Conservation (phyloP, 805 yeast genomes). For the Yarrowia sp. region DNA sequence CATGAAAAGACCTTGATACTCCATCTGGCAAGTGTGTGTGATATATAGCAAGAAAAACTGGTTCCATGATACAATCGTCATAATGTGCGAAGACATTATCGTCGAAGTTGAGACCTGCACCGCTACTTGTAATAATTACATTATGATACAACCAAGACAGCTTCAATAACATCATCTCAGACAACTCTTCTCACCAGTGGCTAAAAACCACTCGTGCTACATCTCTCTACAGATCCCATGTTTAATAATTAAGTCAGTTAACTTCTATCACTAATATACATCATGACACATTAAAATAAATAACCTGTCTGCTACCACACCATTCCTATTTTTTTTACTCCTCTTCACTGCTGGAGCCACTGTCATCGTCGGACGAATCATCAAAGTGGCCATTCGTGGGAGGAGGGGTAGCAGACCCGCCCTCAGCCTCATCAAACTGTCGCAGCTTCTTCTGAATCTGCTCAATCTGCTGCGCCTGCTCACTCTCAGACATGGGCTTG, state of each 20-base stretch:
- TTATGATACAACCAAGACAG: too few species aligned
- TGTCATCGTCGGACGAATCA: constrained; percentile 44
- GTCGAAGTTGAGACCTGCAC: too few species aligned
- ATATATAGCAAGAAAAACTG: too few species aligned
- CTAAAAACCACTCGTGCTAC: too few species aligned
- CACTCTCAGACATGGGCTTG: constrained; percentile 68
- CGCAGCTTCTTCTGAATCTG: constrained; percentile 76
- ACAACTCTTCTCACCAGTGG: too few species aligned
- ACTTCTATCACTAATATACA: constrained; percentile 38
- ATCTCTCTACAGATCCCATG: not conserved
- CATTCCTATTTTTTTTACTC: constrained; percentile 44
- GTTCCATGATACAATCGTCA: too few species aligned
- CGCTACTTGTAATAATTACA: too few species aligned
- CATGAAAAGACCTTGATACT: too few species aligned
- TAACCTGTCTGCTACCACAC: constrained; percentile 41
- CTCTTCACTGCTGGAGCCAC: constrained; percentile 48
- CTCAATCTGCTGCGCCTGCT: constrained; percentile 71
- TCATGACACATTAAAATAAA: constrained; percentile 40
- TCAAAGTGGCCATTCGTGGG: constrained; percentile 44
- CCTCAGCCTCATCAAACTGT: constrained; percentile 59
- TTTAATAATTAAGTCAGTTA: constrained; percentile 16
- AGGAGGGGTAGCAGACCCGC: constrained; percentile 44
- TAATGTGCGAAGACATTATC: too few species aligned
- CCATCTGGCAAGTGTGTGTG: too few species aligned
- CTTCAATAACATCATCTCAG: too few species aligned